These are phyloP conservation scores for Dioszegia crocea DNA, from an alignment of 768 basidiomycete genomes.

Conservation along the genomic window DNA sequence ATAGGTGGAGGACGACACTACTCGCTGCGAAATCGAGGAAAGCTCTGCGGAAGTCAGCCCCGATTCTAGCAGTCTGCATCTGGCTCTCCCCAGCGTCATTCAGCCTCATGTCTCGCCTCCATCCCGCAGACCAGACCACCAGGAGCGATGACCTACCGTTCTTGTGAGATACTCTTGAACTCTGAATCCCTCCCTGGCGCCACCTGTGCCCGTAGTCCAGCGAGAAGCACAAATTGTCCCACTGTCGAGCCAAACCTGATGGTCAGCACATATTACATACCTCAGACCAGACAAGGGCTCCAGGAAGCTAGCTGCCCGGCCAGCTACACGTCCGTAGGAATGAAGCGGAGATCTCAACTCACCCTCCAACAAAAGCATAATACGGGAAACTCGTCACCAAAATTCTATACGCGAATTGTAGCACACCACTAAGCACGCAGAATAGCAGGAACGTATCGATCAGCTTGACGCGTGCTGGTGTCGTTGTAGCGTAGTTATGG, in stretches of 20 bases:
- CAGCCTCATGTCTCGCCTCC: too few species aligned
- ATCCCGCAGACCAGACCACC: too few species aligned
- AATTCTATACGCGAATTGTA: conserved; percentile 88
- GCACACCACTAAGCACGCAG: conserved; percentile 81
- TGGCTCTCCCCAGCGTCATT: too few species aligned
- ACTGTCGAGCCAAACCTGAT: conserved; percentile 82
- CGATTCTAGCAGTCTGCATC: neutral
- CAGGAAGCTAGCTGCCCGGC: too few species aligned
- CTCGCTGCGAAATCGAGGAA: conserved; percentile 95
- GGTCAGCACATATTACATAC: neutral
- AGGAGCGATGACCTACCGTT: conserved; percentile 69
- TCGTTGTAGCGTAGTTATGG: conserved; percentile 64
- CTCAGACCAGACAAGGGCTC: neutral
- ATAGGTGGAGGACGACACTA: conserved; percentile 95
- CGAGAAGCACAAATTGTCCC: conserved; percentile 93
- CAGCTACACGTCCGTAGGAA: too few species aligned
- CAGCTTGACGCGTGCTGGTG: conserved; percentile 81
- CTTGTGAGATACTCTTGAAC: conserved; percentile 89
- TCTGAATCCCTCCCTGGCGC: conserved; percentile 57
- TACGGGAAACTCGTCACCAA: conserved; percentile 90
- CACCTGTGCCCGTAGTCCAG: conserved; percentile 85
- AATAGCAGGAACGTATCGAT: conserved; percentile 90
- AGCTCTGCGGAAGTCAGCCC: conserved; percentile 58
- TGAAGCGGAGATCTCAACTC: conserved; percentile 48
- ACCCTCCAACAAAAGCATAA: conserved; percentile 97